Conservation (phyloP, 1,284 basidiomycete species). For the Leccinum pachyderme region DNA sequence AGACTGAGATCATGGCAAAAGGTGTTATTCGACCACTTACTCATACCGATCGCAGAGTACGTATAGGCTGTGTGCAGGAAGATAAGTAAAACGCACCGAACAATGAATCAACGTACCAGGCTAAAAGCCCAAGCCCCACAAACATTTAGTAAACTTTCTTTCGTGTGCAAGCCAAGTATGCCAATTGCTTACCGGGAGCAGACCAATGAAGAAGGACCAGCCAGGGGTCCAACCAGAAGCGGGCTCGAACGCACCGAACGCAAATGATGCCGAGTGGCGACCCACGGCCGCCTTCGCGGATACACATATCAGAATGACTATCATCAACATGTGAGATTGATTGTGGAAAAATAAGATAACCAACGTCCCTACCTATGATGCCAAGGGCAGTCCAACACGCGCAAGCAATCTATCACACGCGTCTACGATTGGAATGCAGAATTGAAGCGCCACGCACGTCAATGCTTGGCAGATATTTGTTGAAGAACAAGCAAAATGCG, state of each 20-base stretch:
- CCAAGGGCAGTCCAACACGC: constrained; percentile 55
- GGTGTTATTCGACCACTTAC: constrained; percentile 29
- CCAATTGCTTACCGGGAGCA: constrained; percentile 47
- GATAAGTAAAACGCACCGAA: constrained; percentile 2
- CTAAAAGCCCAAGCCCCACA: constrained; percentile 15
- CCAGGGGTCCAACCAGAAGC: constrained; percentile 55
- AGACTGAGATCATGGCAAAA: constrained; percentile 4
- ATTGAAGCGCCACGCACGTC: constrained; percentile 38
- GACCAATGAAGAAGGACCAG: constrained; percentile 57
- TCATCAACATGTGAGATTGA: constrained; percentile 6
- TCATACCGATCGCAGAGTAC: constrained; percentile 53
- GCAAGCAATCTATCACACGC: constrained; percentile 40
- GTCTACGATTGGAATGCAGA: not conserved
- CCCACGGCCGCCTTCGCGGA: constrained; percentile 50
- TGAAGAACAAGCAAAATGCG: constrained; percentile 48
- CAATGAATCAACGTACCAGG: constrained; percentile 33
- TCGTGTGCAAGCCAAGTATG: not conserved
- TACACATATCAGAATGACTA: constrained; percentile 48
- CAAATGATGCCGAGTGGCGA: constrained; percentile 46
- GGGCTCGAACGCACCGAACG: constrained; percentile 49
- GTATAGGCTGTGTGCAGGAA: constrained; percentile 41
- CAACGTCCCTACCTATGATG: constrained; percentile 39
- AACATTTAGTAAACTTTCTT: not conserved
- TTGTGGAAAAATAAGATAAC: not conserved
- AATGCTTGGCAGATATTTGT: constrained; percentile 45